Conservation (phyloP, 2,329 filamentous ascomycete species). For the Paraphoma sp. region DNA sequence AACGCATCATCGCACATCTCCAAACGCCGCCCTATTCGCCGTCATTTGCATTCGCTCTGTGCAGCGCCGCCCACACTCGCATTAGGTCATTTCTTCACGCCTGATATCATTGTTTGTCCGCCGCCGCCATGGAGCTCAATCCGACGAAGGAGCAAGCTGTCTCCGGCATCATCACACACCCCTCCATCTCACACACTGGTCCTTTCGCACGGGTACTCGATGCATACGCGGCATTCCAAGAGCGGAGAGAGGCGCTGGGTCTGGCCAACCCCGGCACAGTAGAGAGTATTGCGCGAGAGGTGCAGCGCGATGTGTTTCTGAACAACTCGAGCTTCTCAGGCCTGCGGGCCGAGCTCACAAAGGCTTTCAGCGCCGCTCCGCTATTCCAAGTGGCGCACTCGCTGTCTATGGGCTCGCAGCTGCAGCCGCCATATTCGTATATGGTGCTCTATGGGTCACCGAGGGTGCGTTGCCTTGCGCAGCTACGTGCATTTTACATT, state of each 20-base stretch:
- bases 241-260: conserved; percentile 85
- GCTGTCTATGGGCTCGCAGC: conserved; percentile 89
- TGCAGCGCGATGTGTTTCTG: conserved; percentile 94
- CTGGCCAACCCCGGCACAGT: conserved; percentile 91
- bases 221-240: conserved; percentile 80
- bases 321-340: conserved; percentile 97
- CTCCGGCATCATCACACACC: conserved; percentile 69
- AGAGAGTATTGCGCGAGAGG: conserved; percentile 87
- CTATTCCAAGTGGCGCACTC: conserved; percentile 98
- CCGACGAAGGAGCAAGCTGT: conserved; percentile 42
- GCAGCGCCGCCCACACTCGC: conserved; percentile 9
- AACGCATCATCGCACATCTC: conserved; percentile 18
- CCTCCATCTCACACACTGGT: conserved; percentile 66
- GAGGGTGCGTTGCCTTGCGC: conserved; percentile 67
- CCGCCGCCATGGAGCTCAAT: conserved; percentile 41
- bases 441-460: conserved; percentile 91
- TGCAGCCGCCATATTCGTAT: conserved; percentile 93
- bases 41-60: conserved; percentile 19
- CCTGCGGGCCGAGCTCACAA: conserved; percentile 93
- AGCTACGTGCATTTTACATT: conserved; percentile 1
- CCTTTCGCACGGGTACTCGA: conserved; percentile 74
- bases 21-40: conserved; percentile 1
- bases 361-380: conserved; percentile 91
- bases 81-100: conserved; percentile 9
- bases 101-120: conserved; percentile 16